Conservation (phyloP, 768 basidiomycete genomes). For the button mushroom (Agaricus bisporus) region DNA sequence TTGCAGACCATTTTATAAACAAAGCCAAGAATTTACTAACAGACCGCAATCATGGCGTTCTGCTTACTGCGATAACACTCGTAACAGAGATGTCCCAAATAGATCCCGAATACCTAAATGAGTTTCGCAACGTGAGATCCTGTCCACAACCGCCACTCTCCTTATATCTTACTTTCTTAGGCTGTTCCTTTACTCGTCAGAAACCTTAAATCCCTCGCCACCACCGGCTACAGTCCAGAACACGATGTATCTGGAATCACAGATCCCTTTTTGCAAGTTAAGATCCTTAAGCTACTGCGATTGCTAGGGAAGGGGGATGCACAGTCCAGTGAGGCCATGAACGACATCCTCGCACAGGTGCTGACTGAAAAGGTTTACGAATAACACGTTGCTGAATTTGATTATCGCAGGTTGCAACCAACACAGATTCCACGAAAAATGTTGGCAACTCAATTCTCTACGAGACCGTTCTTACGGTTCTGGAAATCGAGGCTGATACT, state of each 20-base stretch:
- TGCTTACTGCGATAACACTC: constrained; percentile 90
- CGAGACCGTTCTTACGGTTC: constrained; percentile 92
- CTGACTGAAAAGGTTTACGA: not conserved
- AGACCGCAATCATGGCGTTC: constrained; percentile 95
- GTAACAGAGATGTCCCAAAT: constrained; percentile 91
- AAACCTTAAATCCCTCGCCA: constrained; percentile 89
- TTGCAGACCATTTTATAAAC: constrained; percentile 83
- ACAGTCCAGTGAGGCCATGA: constrained; percentile 93
- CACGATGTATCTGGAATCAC: constrained; percentile 99
- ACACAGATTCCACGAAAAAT: constrained; percentile 96
- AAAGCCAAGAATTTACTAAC: constrained; percentile 89
- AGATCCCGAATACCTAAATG: constrained; percentile 65
- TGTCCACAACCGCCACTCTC: not conserved
- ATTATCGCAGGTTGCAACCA: constrained; percentile 81
- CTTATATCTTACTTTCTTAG: constrained; percentile 30
- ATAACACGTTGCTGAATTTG: not conserved
- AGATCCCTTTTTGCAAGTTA: constrained; percentile 92
- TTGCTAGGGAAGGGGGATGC: constrained; percentile 82
- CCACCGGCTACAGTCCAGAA: constrained; percentile 96
- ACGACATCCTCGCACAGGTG: constrained; percentile 95
- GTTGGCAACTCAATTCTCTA: constrained; percentile 98
- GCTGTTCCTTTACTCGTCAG: constrained; percentile 91
- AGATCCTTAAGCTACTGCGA: constrained; percentile 83
- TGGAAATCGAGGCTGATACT: constrained; percentile 96
- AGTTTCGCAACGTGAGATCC: constrained; percentile 79